phyloP scores from a whole-genome alignment of 2,329 filamentous ascomycete species.

The Daldinia sp. region DNA sequence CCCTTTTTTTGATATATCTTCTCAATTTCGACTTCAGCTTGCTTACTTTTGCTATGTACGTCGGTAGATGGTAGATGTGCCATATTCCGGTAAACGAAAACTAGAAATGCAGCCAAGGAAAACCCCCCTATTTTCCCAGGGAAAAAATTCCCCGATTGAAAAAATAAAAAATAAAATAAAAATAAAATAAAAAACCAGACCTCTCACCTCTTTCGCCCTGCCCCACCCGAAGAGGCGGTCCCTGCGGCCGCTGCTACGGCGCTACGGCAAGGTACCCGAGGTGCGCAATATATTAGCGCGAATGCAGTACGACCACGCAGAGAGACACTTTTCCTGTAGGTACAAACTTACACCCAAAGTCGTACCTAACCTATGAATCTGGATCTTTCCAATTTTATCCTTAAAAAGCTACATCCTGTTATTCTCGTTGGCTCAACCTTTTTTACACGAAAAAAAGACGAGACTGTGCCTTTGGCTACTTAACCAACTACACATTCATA shows the following conservation, averaged over 20 bases:
- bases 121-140: slow-evolving; percentile 37
- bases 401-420: neutral
- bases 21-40: slow-evolving; percentile 16
- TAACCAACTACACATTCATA: neutral
- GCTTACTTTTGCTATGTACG: neutral
- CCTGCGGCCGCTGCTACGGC: slow-evolving; percentile 36
- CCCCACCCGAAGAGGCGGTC: slow-evolving; percentile 36
- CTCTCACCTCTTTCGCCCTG: neutral
- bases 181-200: slow-evolving; percentile 14
- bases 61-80: too few relatives aligned
- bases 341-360: slow-evolving; percentile 9
- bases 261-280: slow-evolving; percentile 49
- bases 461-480: neutral
- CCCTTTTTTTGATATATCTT: neutral
- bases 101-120: slow-evolving; percentile 36
- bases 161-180: slow-evolving; percentile 27
- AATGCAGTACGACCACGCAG: slow-evolving; percentile 39
- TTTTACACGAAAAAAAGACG: neutral
- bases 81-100: slow-evolving; percentile 10
- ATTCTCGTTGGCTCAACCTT: neutral
- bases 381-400: slow-evolving; percentile 26
- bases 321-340: slow-evolving; percentile 22
- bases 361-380: slow-evolving; percentile 12
- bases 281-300: slow-evolving; percentile 44
- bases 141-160: slow-evolving; percentile 36